phyloP scores from a whole-genome alignment of 768 basidiomycete species.

The Terana coerulea region DNA sequence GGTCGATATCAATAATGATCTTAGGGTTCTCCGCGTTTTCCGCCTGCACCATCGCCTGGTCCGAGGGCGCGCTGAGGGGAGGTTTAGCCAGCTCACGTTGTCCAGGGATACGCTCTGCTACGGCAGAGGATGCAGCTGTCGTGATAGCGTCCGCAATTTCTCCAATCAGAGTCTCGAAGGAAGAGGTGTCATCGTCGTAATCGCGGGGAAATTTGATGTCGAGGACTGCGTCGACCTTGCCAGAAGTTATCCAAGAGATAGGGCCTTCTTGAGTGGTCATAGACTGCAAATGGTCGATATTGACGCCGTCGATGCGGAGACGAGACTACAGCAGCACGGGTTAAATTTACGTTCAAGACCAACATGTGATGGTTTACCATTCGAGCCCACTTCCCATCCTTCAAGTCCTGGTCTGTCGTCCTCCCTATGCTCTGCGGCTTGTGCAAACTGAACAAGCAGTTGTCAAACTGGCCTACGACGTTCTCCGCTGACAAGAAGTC shows the following conservation, averaged over 20 bases:
- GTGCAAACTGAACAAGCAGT: conserved; percentile 94
- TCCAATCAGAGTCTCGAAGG: conserved; percentile 79
- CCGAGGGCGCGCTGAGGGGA: conserved; percentile 69
- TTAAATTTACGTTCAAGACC: neutral
- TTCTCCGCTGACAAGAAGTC: conserved; percentile 89
- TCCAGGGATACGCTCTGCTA: conserved; percentile 73
- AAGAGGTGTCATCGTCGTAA: conserved; percentile 53
- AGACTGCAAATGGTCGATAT: conserved; percentile 91
- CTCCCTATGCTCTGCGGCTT: conserved; percentile 94
- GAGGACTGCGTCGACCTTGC: conserved; percentile 93
- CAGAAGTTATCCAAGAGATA: conserved; percentile 96
- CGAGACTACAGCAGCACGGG: conserved; percentile 58
- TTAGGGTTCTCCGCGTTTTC: conserved; percentile 39
- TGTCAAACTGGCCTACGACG: conserved; percentile 96
- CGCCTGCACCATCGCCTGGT: conserved; percentile 30
- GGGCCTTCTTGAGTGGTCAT: conserved; percentile 81
- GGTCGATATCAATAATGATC: conserved; percentile 85
- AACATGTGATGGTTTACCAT: conserved; percentile 73
- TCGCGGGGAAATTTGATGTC: conserved; percentile 97
- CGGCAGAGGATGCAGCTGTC: conserved; percentile 49
- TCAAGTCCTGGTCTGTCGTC: conserved; percentile 80
- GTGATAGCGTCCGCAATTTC: conserved; percentile 88
- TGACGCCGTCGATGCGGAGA: conserved; percentile 94
- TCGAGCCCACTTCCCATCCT: conserved; percentile 79
- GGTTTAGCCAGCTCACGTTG: conserved; percentile 85